Evolutionary conservation across 352 stramenopile genomes (phyloP), one percentile per base, ranked within the genome.

Genomic region (Pythium inflatum): DNA sequence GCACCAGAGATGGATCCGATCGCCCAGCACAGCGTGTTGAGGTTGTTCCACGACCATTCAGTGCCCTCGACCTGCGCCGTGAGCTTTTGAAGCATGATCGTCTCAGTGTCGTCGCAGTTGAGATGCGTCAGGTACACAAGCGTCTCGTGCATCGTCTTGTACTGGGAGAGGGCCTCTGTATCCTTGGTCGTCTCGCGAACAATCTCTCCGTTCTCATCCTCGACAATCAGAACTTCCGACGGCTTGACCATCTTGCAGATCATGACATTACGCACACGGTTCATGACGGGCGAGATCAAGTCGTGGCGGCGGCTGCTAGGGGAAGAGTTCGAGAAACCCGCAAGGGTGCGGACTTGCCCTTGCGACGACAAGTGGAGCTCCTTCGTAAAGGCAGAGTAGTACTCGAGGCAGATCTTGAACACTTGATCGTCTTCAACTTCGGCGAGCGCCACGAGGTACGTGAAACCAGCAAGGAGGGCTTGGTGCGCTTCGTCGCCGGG

Each of bases 11-110:
- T 99, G 31, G 95, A 99, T 30, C 98, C 98, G 50, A 99, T 99
- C 1, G 97, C 97, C 98, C 98, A 99, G 77, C 98, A 99, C 27
- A 99, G 81, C 27, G 98, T 99, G 82, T 99, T 99, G 27, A 99
- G 68, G 75, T 98, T 99, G 78, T 99, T 98, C 97, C 97, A 99
- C 36, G 85, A 93, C 87, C 88, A 94, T 56, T 93, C 88, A 13
- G 85, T 92, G 41, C 87, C 87, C 66, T 94, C 88, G 12, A 97
- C 91, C 72, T 98, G 92, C 27, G 90, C 86, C 13, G 89, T 98
- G 14, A 99, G 86, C 71, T 99, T 99, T 58, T 98, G 90, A 20
- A 99, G 85, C 96, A 99, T 99, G 62, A 99, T 99, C 33, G 81
- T 98, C 79, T 99, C 98, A 11, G 98, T 99, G 78, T 99, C 98